phyloP scores from a whole-genome alignment of 1,139 yeast genomes.

The Zygoascus hellenicus region DNA sequence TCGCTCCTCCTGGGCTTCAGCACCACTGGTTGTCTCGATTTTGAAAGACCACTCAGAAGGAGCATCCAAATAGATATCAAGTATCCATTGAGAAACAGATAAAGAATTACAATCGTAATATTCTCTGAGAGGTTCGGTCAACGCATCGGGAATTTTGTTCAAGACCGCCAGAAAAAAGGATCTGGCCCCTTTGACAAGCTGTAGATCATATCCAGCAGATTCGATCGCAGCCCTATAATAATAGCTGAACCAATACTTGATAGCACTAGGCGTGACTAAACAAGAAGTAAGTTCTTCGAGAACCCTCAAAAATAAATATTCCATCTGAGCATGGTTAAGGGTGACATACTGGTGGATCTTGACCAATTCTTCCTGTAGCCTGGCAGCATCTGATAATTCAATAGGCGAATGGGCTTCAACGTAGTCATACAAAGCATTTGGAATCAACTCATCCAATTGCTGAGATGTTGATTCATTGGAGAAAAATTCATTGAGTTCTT shows the following conservation, averaged over 20 bases:
- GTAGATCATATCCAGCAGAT: conserved; percentile 47
- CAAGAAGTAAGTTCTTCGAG: conserved; percentile 39
- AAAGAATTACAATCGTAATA: conserved; percentile 20
- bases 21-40: conserved; percentile 10
- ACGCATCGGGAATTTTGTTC: conserved; percentile 20
- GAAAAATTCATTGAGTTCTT: conserved; percentile 19
- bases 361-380: conserved; percentile 48
- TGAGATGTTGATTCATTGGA: conserved; percentile 5
- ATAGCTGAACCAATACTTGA: conserved; percentile 49
- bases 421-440: conserved; percentile 23
- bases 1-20: conserved; percentile 39
- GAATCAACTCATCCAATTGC: neutral
- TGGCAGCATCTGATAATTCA: conserved; percentile 32
- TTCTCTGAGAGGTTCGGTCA: conserved; percentile 9
- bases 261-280: conserved; percentile 38
- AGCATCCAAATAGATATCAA: conserved; percentile 23
- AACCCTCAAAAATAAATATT: conserved; percentile 42
- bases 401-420: conserved; percentile 40
- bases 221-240: conserved; percentile 53
- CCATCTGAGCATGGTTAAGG: conserved; percentile 27
- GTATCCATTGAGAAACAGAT: conserved; percentile 17
- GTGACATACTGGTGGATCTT: conserved; percentile 40
- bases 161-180: conserved; percentile 37
- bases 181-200: conserved; percentile 40
- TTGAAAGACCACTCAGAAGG: conserved; percentile 5